Conservation (phyloP, 73 alveolate genomes). For the Paramecium primaurelia region DNA sequence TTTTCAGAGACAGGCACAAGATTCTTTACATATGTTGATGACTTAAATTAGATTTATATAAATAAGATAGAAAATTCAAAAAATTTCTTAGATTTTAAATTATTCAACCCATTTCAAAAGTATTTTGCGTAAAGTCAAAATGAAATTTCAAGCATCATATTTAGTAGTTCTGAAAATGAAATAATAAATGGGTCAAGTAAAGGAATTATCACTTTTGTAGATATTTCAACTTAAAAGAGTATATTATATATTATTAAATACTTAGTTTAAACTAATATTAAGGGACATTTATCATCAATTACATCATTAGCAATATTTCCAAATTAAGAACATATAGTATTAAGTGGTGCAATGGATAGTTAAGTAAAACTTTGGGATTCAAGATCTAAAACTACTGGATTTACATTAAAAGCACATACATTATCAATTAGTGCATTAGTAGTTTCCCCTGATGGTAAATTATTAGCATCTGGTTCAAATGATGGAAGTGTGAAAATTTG, state of each 20-base stretch:
- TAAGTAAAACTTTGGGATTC: not conserved
- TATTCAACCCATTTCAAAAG: not conserved
- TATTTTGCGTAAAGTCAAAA: not conserved
- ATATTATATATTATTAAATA: not conserved
- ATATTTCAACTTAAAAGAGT: not conserved
- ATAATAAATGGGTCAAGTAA: not conserved
- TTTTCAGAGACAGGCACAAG: not conserved
- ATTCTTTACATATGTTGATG: not conserved
- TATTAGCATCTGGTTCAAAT: constrained; percentile 55
- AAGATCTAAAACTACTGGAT: not conserved
- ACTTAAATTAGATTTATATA: not conserved
- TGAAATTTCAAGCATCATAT: not conserved
- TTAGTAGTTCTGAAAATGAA: not conserved
- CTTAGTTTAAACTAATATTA: not conserved
- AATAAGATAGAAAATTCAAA: not conserved
- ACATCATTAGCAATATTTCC: not conserved
- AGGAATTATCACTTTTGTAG: not conserved
- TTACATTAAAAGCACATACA: not conserved
- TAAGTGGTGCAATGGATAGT: not conserved
- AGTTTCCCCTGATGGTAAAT: constrained; percentile 48
- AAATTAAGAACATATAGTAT: not conserved
- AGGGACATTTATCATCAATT: not conserved
- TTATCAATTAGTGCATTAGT: not conserved
- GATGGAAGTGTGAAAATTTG: constrained; percentile 56
- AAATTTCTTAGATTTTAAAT: not conserved